Evolutionary conservation across 2,329 filamentous ascomycete genomes (phyloP).

Genomic region (Zopfia rhizophila): DNA sequence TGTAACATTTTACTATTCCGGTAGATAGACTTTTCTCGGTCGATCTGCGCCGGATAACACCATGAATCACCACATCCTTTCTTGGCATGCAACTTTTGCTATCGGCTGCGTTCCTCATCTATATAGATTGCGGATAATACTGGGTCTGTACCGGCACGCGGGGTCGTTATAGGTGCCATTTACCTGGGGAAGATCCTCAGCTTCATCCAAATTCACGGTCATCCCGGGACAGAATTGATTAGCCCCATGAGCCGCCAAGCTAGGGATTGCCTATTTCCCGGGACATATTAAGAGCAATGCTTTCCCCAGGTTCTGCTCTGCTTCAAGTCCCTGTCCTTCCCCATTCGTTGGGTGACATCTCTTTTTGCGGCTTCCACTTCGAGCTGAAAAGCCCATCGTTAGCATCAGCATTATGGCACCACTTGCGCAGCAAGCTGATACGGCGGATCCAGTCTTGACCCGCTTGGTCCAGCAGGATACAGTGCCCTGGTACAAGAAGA

Average conservation of each 20-base stretch:
- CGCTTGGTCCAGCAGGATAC: constrained; percentile 53
- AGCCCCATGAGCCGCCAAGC: not conserved
- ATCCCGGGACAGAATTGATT: constrained; percentile 5
- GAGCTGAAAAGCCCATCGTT: not conserved
- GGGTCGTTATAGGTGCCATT: constrained; percentile 4
- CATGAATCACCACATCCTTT: too few species aligned
- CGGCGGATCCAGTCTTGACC: constrained; percentile 53
- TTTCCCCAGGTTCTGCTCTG: constrained; percentile 2
- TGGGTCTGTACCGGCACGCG: constrained; percentile 1
- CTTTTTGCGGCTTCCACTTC: not conserved
- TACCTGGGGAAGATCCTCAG: constrained; percentile 14
- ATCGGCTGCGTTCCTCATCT: not conserved
- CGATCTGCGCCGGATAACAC: too few species aligned
- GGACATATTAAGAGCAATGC: constrained; percentile 12
- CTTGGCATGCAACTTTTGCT: not conserved
- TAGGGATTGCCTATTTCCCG: constrained; percentile 2
- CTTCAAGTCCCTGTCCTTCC: not conserved
- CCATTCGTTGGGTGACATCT: constrained; percentile 16
- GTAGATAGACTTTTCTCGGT: too few species aligned
- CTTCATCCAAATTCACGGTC: not conserved
- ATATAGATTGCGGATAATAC: constrained; percentile 1
- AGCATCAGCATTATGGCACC: constrained; percentile 10
- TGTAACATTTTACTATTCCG: too few species aligned
- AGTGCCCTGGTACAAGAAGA: constrained; percentile 53
- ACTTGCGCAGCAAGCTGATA: constrained; percentile 7